phyloP scores from a whole-genome alignment of 768 basidiomycete species.

The Mycena epipterygia region DNA sequence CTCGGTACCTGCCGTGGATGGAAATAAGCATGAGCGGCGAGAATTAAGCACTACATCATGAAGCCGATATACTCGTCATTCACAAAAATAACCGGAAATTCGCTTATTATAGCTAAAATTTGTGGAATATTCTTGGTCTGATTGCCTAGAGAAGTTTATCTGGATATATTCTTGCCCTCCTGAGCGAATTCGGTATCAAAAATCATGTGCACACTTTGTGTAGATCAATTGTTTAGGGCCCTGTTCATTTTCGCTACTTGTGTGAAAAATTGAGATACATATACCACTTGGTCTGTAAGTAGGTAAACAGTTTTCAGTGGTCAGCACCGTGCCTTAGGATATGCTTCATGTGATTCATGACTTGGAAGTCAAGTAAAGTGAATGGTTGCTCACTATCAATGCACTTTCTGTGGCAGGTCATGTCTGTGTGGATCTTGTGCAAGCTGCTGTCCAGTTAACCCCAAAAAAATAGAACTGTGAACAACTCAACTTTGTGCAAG shows the following conservation, averaged over 20 bases:
- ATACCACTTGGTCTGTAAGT: no score
- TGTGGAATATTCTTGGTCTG: background rate
- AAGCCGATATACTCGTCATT: conserved; percentile 15
- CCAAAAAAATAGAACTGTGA: no score
- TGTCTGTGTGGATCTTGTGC: no score
- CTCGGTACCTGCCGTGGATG: no score
- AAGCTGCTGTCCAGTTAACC: no score
- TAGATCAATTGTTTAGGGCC: background rate
- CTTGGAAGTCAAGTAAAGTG: background rate
- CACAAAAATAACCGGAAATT: conserved; percentile 3
- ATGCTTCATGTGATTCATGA: background rate
- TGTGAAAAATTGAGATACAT: background rate
- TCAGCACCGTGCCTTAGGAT: background rate
- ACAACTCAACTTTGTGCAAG: no score
- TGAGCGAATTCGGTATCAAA: background rate
- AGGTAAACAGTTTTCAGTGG: background rate
- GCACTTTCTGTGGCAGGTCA: background rate
- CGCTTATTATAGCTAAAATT: background rate
- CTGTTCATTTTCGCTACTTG: background rate
- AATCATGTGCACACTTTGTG: no score
- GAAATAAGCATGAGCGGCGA: no score
- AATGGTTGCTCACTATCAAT: background rate
- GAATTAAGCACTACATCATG: no score
- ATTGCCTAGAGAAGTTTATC: background rate
- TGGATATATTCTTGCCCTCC: conserved; percentile 3